phyloP scores from a whole-genome alignment of 78 protist genomes.

The slime mould (Dictyostelium discoideum) region DNA sequence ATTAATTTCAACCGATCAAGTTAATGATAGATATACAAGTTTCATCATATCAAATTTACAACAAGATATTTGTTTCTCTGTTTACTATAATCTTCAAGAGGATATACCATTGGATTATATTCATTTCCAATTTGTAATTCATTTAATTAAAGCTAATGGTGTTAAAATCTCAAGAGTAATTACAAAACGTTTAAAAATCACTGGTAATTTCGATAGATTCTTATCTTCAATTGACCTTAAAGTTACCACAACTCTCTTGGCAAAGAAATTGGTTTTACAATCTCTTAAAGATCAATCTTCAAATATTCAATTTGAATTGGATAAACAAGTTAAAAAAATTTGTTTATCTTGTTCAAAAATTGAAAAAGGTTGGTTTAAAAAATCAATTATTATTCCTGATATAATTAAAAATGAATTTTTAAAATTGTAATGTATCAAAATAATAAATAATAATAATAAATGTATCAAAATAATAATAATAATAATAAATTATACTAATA shows the following conservation, averaged over 20 bases:
- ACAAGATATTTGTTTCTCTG: constrained; percentile 38
- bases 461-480: too few relatives aligned
- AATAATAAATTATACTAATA: background rate
- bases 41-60: constrained; percentile 28
- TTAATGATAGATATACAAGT: constrained; percentile 22
- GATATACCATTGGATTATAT: constrained; percentile 49
- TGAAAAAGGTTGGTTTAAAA: constrained; percentile 41
- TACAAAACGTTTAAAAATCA: constrained; percentile 35
- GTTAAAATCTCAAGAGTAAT: constrained; percentile 42
- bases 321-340: constrained; percentile 21
- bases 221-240: constrained; percentile 28
- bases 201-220: constrained; percentile 46
- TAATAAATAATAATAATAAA: background rate
- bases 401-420: constrained; percentile 6
- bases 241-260: background rate
- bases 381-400: constrained; percentile 36
- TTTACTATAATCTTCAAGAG: constrained; percentile 13
- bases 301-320: constrained; percentile 3
- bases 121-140: constrained; percentile 46
- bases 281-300: background rate
- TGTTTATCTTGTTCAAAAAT: constrained; percentile 7
- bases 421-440: constrained; percentile 13
- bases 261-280: constrained; percentile 16
- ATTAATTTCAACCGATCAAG: background rate
- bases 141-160: background rate